Evolutionary conservation across 352 stramenopile species (phyloP), one percentile per base, ranked within the genome.

Genomic region (Phytophthora brassicae): DNA sequence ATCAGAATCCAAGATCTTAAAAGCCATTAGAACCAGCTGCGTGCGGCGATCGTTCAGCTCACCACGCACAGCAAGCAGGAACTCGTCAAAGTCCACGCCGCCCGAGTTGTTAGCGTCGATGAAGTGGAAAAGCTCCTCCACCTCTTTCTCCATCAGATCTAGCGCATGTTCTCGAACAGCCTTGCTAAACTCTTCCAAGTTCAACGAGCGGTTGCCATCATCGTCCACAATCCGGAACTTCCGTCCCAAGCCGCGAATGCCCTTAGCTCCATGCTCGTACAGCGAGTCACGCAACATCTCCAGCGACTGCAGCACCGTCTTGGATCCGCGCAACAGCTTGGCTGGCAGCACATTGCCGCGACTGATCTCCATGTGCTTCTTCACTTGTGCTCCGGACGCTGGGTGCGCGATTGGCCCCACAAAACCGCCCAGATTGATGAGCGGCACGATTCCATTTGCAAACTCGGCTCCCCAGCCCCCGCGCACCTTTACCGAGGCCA

Each of bases 141-240:
- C 71, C 47, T 92, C 83, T 55, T 58, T 41, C 7, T 80, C 68
- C 31, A 48, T 84, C 13, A 94, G 55, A 20, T 81, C 73, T 6
- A 92, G 64, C 6, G 70, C 70, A 53, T 92, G 83, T 50, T 92
- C 85, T 24, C 68, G 68, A 45, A 94, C 78, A 9, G 81, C 85
- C 70, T 94, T 92, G 33, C 60, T 61, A 54, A 97, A 93, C 66
- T 97, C 89, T 11, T 73, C 60, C 19, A 84, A 54, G 50, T 72
- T 90, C 42, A 96, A 53, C 44, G 80, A 82, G 14, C 75, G 70
- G 75, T 96, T 94, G 38, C 85, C 84, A 55, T 96, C 84, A 58
- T 96, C 84, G 60, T 96, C 88, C 50, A 96, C 92, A 71, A 96
- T 94, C 19, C 87, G 84, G 64, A 97, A 92, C 66, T 94, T 94